Evolutionary conservation across 2,329 filamentous ascomycete species (phyloP).

Genomic region (Dactylellina leptospora): DNA sequence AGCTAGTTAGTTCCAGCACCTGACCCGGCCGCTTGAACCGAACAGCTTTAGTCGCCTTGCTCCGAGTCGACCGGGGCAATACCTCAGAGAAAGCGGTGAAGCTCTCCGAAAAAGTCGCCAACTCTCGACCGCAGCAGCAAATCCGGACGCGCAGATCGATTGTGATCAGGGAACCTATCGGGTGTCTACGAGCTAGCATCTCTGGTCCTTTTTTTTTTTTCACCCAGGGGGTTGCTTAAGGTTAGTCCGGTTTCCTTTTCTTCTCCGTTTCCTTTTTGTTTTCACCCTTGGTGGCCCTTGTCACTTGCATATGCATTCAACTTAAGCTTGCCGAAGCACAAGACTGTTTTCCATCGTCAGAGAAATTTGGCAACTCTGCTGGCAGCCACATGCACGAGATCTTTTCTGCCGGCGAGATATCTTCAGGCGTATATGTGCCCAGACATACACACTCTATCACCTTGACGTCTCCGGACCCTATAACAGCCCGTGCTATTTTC

Average conservation of each 20-base stretch:
- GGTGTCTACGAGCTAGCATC: conserved; percentile 19
- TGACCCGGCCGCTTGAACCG: conserved; percentile 49
- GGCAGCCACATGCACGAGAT: conserved; percentile 23
- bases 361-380: no score
- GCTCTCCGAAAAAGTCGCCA: conserved; percentile 19
- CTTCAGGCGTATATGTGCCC: no score
- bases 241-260: conserved; percentile 4
- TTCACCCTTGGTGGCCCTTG: conserved; percentile 13
- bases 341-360: no score
- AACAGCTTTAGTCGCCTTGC: conserved; percentile 34
- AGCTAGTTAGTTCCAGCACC: conserved; percentile 24
- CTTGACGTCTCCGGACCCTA: background rate
- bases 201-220: background rate
- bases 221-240: background rate
- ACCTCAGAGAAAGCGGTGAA: conserved; percentile 5
- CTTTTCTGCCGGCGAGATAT: background rate
- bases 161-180: conserved; percentile 28
- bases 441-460: no score
- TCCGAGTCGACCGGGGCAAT: conserved; percentile 40
- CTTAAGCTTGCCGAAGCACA: conserved; percentile 38
- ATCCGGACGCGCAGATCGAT: conserved; percentile 47
- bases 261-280: conserved; percentile 3
- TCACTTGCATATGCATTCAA: conserved; percentile 27
- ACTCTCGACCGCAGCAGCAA: conserved; percentile 13
- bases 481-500: background rate